Evolutionary conservation across 192 early-diverging fungal genomes (phyloP), one percentile per base, ranked within the genome.

Genomic region (Gaertneriomyces sp.): DNA sequence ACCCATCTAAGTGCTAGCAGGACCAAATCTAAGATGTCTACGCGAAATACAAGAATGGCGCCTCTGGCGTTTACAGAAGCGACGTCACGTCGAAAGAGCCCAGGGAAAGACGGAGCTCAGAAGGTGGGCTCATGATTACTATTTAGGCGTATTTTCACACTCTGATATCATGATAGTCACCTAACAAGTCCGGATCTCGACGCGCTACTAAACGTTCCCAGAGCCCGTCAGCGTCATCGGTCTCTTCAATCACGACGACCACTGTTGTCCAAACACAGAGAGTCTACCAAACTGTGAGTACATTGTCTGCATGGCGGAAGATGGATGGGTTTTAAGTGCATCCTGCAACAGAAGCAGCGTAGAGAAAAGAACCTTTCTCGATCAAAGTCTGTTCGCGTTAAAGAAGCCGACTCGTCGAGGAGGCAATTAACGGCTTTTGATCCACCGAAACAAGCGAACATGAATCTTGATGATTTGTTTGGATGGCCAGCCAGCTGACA

Each of bases 191-290:
- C 11, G 17, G 47, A 49, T 12, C 47, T 12, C 47, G 47, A 17
- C 11, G 47, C 47, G 47, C 12, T 17, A 17, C 17, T 49, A n/a
- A 49, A 49, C 47, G 17, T 17, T n/a, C 12, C 17, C 47, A 0
- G 47, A 17, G 17, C 17, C 47, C 47, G 17, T 12, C 47, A 49
- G 47, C 14, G 12, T 38, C 39, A 39, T 16, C 54, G 12, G 54
- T 38, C 14, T 14, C 54, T 5, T 25, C 54, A 12, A 56, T 56
- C 4, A 56, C 33, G 3, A 56, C 54, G 39, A 56, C 54, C 14
- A 56, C 54, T 14, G 39, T 39, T 3, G 39, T 56, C 39, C 54
- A 56, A 56, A 56, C 54, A 6, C 14, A 56, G 39, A 16, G 54
- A 12, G 54, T 56, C 4, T 56, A 56, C 39, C 38, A 16, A 5